Base-by-base conservation (phyloP, 768 basidiomycete genomes). In the Hysterangium stoloniferum region DNA sequence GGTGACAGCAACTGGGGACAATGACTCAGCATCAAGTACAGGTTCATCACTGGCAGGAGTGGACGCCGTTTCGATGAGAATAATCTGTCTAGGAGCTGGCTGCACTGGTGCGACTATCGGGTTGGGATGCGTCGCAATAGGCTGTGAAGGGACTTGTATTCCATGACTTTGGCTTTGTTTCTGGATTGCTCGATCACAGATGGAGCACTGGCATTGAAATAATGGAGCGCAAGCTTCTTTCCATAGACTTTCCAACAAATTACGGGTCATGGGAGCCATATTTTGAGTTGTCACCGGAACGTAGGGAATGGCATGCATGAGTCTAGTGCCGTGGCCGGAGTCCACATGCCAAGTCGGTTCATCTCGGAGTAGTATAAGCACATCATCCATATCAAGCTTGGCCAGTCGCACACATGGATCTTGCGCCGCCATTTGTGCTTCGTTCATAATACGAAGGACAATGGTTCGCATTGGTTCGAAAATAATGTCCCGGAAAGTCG, bases 161-260 rank as follows among this genome's bases (percentile, higher is more conserved):
- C 32, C 32, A 17, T 47, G 46, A 15, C 24, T 40, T 22, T 51
- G 49, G 11, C 25, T 40, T 34, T 51, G 49, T 13, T 68, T 67
- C 22, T 72, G 62, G 61, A 77, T 74, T 6, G 85, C 79, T 22
- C 86, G 78, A 55, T 84, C 78, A 61, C 85, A 87, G 34, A 86
- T 79, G n/a, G 71, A 69, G 61, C 85, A 86, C 45, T 77, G 73
- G 60, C 85, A 87, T 37, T 82, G 78, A 60, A 81, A 87, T 36
- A 87, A 56, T 0, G 83, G 84, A 3, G 76, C 71, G 61, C 80
- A 85, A 0, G 83, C 85, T 52, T 86, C 84, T 33, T 82, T 72
- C 85, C 85, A 87, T 7, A 78, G 65, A 1, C 79, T 71, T 22
- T 86, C 82, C 37, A 75, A 54, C 54, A 77, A 83, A 56, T 75